phyloP scores from a whole-genome alignment of 2,329 filamentous ascomycete species.

The Xylariales sp. region DNA sequence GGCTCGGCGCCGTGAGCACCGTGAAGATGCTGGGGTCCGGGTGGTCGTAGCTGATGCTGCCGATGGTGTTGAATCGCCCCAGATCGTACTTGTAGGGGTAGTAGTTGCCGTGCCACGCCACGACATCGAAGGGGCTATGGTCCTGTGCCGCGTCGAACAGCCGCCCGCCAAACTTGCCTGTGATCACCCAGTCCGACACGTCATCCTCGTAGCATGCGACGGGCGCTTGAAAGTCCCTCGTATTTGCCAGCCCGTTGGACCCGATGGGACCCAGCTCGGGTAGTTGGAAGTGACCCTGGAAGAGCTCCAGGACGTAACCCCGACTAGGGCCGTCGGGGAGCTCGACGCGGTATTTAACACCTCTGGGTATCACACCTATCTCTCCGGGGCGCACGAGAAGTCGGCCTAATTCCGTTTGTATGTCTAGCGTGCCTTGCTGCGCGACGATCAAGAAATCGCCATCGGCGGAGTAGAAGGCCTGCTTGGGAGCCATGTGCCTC shows the following conservation, averaged over 20 bases:
- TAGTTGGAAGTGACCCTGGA: conserved; percentile 67
- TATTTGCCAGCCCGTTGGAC: conserved; percentile 69
- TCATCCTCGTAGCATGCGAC: conserved; percentile 65
- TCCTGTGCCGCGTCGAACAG: conserved; percentile 62
- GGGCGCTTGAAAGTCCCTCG: conserved; percentile 71
- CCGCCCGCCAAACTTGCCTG: conserved; percentile 33
- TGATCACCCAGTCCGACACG: conserved; percentile 32
- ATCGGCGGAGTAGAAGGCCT: conserved; percentile 81
- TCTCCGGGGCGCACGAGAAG: conserved; percentile 74
- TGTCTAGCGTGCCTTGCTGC: conserved; percentile 69
- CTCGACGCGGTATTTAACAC: conserved; percentile 69
- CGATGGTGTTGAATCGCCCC: conserved; percentile 71
- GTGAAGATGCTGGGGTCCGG: conserved; percentile 77
- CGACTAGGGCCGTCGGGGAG: conserved; percentile 57
- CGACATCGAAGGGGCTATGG: conserved; percentile 74
- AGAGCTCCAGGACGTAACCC: conserved; percentile 73
- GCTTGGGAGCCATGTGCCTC: conserved; percentile 67
- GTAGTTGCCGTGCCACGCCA: conserved; percentile 78
- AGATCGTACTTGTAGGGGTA: conserved; percentile 81
- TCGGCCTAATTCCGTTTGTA: conserved; percentile 72
- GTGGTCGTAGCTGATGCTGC: conserved; percentile 70
- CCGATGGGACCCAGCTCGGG: conserved; percentile 72
- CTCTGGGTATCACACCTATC: conserved; percentile 71
- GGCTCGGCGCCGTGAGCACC: conserved; percentile 62
- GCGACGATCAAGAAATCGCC: conserved; percentile 74